Percentiles rank a stretch among this genome's conserved stretches.
phyloP scores from a whole-genome alignment of 345 rosid species.

The Pelargonium nanum region DNA sequence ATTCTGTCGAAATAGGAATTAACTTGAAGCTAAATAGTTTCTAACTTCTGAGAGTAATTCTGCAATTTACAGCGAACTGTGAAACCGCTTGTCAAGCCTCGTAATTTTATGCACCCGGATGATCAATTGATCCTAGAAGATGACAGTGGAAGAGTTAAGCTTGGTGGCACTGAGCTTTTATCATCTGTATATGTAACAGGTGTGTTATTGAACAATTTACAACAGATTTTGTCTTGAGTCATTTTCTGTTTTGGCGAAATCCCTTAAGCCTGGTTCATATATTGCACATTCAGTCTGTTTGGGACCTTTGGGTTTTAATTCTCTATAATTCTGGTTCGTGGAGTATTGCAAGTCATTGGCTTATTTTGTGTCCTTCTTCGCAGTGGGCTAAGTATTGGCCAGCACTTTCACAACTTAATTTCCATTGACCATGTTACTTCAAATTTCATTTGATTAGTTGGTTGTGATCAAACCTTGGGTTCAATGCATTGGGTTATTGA shows the following conservation, averaged over 20 bases:
- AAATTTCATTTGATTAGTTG: background rate
- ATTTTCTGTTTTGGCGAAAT: background rate
- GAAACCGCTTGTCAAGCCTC: constrained; percentile 65
- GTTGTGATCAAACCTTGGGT: background rate
- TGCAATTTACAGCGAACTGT: constrained; percentile 58
- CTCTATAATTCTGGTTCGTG: background rate
- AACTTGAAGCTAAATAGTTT: background rate
- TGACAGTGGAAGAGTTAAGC: constrained; percentile 91
- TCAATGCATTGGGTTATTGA: background rate
- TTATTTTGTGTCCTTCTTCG: background rate
- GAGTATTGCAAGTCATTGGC: background rate
- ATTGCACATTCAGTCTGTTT: background rate
- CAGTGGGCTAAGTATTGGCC: no score
- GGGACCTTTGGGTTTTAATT: no score
- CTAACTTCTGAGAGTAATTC: constrained; percentile 6
- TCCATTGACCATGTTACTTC: background rate
- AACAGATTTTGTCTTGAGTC: background rate
- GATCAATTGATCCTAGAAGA: constrained; percentile 83
- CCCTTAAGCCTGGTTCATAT: background rate
- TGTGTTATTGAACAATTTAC: constrained; percentile 9
- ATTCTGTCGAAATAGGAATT: constrained; percentile 9
- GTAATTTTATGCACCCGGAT: constrained; percentile 72
- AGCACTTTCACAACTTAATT: background rate
- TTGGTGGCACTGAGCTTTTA: constrained; percentile 48
- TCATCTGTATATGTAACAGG: constrained; percentile 77